phyloP scores from a whole-genome alignment of 163 green algal genomes.

The Chlamydomonas reinhardtii region DNA sequence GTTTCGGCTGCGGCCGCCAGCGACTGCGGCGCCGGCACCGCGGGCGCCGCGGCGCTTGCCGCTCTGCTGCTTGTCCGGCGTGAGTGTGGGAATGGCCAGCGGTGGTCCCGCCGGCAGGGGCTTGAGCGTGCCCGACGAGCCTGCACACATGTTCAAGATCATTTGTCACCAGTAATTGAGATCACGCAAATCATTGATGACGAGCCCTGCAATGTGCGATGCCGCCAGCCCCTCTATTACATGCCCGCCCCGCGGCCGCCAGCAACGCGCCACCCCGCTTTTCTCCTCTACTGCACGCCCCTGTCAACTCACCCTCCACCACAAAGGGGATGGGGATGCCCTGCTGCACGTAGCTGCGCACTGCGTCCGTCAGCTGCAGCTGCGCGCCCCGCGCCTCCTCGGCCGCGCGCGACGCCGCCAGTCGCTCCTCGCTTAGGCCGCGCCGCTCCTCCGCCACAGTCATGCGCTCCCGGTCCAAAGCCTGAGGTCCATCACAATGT shows the following conservation, averaged over 20 bases:
- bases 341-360: conserved; percentile 46
- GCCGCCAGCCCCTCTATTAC: too few species aligned
- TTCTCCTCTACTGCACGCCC: too few species aligned
- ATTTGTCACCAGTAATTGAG: too few species aligned
- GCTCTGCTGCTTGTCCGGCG: conserved; percentile 8
- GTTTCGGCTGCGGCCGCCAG: conserved; percentile 44
- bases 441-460: conserved; percentile 53
- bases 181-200: too few species aligned
- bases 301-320: conserved; percentile 48
- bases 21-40: too few species aligned
- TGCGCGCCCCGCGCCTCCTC: conserved; percentile 42
- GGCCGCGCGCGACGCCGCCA: conserved; percentile 49
- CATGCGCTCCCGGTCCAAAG: conserved; percentile 56
- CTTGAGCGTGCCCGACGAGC: not conserved
- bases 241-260: too few species aligned
- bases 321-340: conserved; percentile 63
- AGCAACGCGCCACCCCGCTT: too few species aligned
- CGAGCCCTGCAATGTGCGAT: too few species aligned
- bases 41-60: not conserved
- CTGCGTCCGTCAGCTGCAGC: conserved; percentile 47
- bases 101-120: not conserved
- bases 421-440: conserved; percentile 42
- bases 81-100: not conserved
- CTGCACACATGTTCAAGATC: not conserved
- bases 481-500: too few species aligned